phyloP scores from a whole-genome alignment of 768 basidiomycete species.

The Mycena filopes region DNA sequence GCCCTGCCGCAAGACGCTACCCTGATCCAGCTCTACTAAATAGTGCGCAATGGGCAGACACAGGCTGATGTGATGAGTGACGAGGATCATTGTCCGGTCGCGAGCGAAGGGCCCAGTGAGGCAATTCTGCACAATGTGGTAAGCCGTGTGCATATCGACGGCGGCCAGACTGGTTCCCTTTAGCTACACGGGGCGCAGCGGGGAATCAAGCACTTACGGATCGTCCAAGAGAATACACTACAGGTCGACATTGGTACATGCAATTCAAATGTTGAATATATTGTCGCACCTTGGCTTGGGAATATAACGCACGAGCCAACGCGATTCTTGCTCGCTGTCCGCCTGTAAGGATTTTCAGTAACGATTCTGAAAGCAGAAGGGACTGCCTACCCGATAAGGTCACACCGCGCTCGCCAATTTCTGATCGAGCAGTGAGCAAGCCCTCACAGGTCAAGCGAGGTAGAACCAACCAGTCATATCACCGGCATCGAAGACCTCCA shows the following conservation, averaged over 20 bases:
- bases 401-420: slow-evolving; percentile 86
- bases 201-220: slow-evolving; percentile 59
- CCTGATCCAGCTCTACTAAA: slow-evolving; percentile 69
- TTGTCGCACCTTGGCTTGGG: slow-evolving; percentile 62
- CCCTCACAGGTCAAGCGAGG: not conserved
- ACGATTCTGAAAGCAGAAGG: too few species aligned
- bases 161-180: slow-evolving; percentile 62
- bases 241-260: not conserved
- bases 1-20: slow-evolving; percentile 61
- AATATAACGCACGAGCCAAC: slow-evolving; percentile 84
- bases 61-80: slow-evolving; percentile 84
- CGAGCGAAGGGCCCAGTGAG: slow-evolving; percentile 69
- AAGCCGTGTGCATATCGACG: slow-evolving; percentile 83
- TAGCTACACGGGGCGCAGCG: slow-evolving; percentile 21
- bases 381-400: slow-evolving; percentile 58
- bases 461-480: slow-evolving; percentile 71
- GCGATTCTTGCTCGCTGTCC: slow-evolving; percentile 81
- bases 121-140: slow-evolving; percentile 72
- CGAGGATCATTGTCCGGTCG: slow-evolving; percentile 80
- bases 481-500: slow-evolving; percentile 78
- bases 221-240: slow-evolving; percentile 76
- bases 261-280: not conserved
- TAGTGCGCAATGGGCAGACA: slow-evolving; percentile 76
- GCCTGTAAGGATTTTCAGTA: slow-evolving; percentile 34
- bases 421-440: slow-evolving; percentile 38